Base-by-base conservation (phyloP, 2,329 filamentous ascomycete genomes). In the Colletotrichum lupini region DNA sequence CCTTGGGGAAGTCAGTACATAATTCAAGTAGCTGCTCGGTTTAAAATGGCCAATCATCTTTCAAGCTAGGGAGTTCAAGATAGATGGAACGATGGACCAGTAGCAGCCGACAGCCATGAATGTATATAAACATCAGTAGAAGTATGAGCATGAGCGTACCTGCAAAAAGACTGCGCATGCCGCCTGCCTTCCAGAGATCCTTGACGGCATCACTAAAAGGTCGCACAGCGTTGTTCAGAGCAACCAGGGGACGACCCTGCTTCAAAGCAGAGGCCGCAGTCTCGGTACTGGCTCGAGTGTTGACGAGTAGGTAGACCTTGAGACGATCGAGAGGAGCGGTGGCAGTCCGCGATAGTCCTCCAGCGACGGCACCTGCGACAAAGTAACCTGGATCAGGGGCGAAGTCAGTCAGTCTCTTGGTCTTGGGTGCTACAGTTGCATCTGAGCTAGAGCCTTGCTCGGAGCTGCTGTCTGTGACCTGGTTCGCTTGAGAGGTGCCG, bases 221-320 rank as follows among this genome's bases (percentile, higher is more conserved):
- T 75, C 88, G 87, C 53, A 89, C 88, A 22, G 93, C 91, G 77
- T 91, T 92, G 75, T 89, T 90, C 1, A 92, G 83, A 32, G 92
- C 94, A 73, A 86, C 83, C 12, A 93, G 75, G 1, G 93, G 87
- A 58, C 91, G 89, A 35, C 94, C 95, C 71, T 91, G 88, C 80
- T 93, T 95, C 4, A 91, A 90, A 16, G 93, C 92, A 69, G 89
- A 83, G 58, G 92, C 82, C 11, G 91, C 90, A 70, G 90, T 87
- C 77, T 87, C 85, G 76, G 89, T 80, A 72, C 87, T 88, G 68
- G 87, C 85, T 76, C 88, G 89, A 71, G 95, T 97, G 83, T 97
- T 96, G 66, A 97, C 96, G 79, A 99, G 97, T 66, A 99, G 90
- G 82, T 97, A 98, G 76, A 99, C 97, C 86, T 98, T 98, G 72